These are phyloP conservation scores for Annona cherimola DNA, from an alignment of 164 flowering plant genomes.

Conservation along the genomic window DNA sequence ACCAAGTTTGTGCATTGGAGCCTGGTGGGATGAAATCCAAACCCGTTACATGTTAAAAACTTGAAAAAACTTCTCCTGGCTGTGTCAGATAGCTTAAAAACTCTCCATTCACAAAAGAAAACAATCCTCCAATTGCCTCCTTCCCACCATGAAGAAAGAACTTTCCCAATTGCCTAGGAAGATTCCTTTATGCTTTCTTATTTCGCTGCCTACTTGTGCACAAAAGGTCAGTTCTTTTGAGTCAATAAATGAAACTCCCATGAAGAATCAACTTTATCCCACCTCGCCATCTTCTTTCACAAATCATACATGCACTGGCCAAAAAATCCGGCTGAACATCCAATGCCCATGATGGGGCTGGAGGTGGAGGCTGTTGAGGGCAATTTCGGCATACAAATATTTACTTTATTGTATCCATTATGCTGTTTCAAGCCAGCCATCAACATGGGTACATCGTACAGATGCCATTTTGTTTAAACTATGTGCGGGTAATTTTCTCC, in stretches of 20 bases:
- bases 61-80: not conserved
- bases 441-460: no score
- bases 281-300: not conserved
- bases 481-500: no score
- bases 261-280: not conserved
- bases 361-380: no score
- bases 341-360: no score
- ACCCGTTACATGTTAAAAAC: conserved; percentile 61
- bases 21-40: conserved; percentile 63
- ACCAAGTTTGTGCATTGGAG: conserved; percentile 76
- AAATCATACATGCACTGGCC: not conserved
- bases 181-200: not conserved
- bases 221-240: not conserved
- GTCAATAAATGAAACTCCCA: not conserved
- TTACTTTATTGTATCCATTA: no score
- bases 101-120: not conserved
- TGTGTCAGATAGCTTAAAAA: not conserved
- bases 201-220: not conserved
- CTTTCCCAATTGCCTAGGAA: not conserved
- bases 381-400: no score
- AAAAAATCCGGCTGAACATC: no score
- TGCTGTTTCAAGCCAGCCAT: no score
- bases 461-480: no score
- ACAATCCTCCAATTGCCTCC: not conserved
- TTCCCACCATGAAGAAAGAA: not conserved